Percentiles rank a stretch among this genome's conserved stretches.
Conservation (phyloP, 2,329 filamentous ascomycete species). For the Fusarium dlaminii region DNA sequence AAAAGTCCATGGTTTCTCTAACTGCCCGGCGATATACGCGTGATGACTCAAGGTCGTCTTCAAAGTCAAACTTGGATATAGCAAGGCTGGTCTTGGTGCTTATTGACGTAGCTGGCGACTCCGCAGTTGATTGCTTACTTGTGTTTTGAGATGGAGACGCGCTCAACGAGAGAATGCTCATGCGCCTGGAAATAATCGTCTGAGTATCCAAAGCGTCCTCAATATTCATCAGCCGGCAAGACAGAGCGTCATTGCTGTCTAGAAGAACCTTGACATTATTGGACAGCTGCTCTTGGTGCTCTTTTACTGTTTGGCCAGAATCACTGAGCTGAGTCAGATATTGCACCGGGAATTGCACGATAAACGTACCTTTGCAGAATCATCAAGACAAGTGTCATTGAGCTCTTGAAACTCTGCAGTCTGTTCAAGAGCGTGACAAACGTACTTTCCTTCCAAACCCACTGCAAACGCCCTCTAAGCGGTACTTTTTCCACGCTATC, state of each 20-base stretch:
- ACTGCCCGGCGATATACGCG: not conserved
- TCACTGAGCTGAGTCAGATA: not conserved
- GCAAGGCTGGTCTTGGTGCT: accelerated
- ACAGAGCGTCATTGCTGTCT: not conserved
- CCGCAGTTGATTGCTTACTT: accelerated
- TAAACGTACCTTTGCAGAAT: not conserved
- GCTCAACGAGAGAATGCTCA: not conserved
- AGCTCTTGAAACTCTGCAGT: not conserved
- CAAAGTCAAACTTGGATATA: not conserved
- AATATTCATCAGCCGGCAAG: not conserved
- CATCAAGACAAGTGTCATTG: constrained; percentile 2
- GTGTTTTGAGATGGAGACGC: not conserved
- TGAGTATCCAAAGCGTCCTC: constrained; percentile 1
- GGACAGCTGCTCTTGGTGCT: not conserved
- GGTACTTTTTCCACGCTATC: not conserved
- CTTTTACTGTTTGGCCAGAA: not conserved
- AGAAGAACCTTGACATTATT: not conserved
- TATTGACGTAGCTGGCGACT: accelerated
- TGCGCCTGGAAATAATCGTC: not conserved
- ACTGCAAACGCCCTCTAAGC: not conserved
- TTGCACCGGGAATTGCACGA: accelerated
- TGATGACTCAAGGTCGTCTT: not conserved
- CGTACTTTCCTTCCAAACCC: not conserved
- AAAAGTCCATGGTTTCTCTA: not conserved
- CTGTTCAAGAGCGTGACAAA: not conserved